Conservation (phyloP, 768 basidiomycete genomes). For the Suillus variegatus region DNA sequence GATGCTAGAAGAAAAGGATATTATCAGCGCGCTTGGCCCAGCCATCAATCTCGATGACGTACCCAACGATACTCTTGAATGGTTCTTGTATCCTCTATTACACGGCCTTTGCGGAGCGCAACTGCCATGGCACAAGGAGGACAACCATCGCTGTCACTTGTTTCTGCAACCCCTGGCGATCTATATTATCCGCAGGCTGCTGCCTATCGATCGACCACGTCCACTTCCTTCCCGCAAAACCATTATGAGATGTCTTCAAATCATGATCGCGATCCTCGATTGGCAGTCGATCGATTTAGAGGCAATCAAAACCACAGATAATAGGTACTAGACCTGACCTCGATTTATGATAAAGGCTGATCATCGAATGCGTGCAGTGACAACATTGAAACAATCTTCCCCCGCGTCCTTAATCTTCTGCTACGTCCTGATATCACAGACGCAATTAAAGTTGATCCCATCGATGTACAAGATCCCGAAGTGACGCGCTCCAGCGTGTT, state of each 20-base stretch:
- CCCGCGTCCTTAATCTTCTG: neutral
- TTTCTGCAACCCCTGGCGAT: neutral
- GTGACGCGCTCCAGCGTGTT: neutral
- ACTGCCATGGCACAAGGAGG: no score
- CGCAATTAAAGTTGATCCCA: neutral
- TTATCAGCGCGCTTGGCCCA: neutral
- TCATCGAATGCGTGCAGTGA: neutral
- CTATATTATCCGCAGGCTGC: neutral
- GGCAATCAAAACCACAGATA: neutral
- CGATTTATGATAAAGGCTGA: neutral
- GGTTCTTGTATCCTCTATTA: neutral
- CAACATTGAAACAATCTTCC: neutral
- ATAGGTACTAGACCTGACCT: neutral
- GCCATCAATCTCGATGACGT: neutral
- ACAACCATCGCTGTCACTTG: neutral
- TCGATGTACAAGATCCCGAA: neutral
- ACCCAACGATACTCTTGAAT: neutral
- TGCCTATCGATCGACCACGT: neutral
- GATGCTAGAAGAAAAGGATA: no score
- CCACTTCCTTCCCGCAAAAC: neutral
- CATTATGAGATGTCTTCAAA: neutral
- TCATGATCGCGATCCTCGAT: neutral
- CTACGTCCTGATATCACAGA: neutral
- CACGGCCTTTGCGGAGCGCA: neutral
- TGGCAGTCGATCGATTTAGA: neutral